Percentiles rank a stretch among this genome's conserved stretches.
phyloP scores from a whole-genome alignment of 495 filamentous ascomycete genomes.

The Xanthoparmelia taractica region DNA sequence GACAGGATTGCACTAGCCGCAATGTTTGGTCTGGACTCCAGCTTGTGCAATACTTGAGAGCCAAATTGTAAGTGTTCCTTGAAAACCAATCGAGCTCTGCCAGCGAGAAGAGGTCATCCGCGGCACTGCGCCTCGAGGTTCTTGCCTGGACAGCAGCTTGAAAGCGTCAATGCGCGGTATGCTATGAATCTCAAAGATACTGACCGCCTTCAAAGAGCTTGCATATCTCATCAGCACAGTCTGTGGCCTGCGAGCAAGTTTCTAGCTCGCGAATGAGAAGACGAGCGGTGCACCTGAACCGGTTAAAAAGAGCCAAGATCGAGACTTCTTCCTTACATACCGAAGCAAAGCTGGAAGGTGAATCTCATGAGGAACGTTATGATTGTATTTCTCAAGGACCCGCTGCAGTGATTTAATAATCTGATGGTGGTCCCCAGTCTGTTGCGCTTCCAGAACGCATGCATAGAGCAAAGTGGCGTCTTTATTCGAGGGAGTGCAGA shows the following conservation, averaged over 20 bases:
- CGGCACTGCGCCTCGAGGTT: slow-evolving; percentile 27
- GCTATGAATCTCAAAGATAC: slow-evolving; percentile 16
- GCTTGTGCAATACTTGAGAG: slow-evolving; percentile 48
- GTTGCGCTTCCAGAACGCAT: slow-evolving; percentile 68
- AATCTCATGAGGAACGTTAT: slow-evolving; percentile 41
- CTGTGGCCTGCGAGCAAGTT: slow-evolving; percentile 7
- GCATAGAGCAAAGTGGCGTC: slow-evolving; percentile 60
- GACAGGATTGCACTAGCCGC: slow-evolving; percentile 52
- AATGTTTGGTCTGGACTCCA: slow-evolving; percentile 47
- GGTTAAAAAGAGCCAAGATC: not conserved
- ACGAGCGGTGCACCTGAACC: slow-evolving; percentile 45
- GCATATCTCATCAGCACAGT: slow-evolving; percentile 46
- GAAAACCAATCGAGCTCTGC: slow-evolving; percentile 76
- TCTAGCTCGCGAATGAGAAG: slow-evolving; percentile 49
- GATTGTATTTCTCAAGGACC: slow-evolving; percentile 49
- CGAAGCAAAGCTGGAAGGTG: slow-evolving; percentile 63
- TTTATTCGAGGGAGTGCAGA: slow-evolving; percentile 42
- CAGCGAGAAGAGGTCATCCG: slow-evolving; percentile 41
- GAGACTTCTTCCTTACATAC: slow-evolving; percentile 20
- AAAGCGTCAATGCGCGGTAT: slow-evolving; percentile 16
- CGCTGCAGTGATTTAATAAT: slow-evolving; percentile 51
- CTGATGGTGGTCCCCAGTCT: slow-evolving; percentile 50
- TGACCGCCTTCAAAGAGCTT: slow-evolving; percentile 56
- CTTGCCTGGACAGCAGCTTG: slow-evolving; percentile 42
- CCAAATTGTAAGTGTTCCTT: slow-evolving; percentile 67